Evolutionary conservation across 176 grass and related monocot genomes (phyloP).

Genomic region (Themeda triandra): DNA sequence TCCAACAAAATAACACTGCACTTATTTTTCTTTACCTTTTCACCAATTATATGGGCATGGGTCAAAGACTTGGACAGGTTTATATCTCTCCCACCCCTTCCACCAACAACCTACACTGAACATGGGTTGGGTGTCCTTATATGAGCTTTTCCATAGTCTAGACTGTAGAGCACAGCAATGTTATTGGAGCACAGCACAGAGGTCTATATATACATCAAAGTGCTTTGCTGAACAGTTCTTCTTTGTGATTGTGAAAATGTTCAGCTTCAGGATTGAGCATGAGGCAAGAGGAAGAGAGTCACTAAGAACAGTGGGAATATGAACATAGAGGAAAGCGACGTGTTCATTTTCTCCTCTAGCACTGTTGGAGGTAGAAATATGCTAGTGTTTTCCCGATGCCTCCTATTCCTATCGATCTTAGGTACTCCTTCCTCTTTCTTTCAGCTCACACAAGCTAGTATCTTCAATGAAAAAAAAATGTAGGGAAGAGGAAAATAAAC

Average conservation of each 20-base stretch:
- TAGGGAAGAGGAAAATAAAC: neutral
- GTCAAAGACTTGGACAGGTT: neutral
- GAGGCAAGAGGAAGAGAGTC: neutral
- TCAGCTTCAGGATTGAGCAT: neutral
- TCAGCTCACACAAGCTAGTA: neutral
- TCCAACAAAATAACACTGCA: too few relatives aligned
- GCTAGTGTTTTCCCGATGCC: conserved; percentile 20
- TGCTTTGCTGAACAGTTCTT: neutral
- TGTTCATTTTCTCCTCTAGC: neutral
- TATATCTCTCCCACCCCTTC: neutral
- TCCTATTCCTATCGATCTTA: conserved; percentile 18
- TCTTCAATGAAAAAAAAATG: neutral
- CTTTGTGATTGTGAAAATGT: neutral
- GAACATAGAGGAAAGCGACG: conserved; percentile 17
- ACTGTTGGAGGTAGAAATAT: neutral
- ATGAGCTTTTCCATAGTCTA: neutral
- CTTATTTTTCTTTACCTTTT: neutral
- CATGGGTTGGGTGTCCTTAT: neutral
- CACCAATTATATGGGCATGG: neutral
- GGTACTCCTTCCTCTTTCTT: neutral
- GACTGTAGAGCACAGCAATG: neutral
- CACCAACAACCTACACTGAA: neutral
- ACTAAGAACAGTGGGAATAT: conserved; percentile 25
- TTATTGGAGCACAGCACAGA: neutral
- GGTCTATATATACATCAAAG: conserved; percentile 5